Evolutionary conservation across 2,329 filamentous ascomycete species (phyloP).

Genomic region (Beauveria varroae): DNA sequence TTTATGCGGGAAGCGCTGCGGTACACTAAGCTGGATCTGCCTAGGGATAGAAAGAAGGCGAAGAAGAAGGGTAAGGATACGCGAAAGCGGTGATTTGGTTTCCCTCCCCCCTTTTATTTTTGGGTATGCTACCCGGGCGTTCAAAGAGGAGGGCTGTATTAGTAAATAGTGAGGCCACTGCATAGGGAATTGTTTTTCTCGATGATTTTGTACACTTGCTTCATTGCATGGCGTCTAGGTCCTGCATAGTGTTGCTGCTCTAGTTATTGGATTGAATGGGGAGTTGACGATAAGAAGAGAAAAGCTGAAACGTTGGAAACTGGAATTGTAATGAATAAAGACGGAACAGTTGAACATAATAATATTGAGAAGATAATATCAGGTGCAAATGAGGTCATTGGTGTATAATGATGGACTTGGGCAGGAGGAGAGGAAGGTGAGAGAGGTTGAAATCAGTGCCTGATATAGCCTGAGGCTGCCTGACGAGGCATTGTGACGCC

Average conservation of each 20-base stretch:
- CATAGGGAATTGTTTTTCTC: background rate
- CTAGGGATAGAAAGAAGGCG: slow-evolving; percentile 56
- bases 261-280: slow-evolving; percentile 3
- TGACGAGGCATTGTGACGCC: background rate
- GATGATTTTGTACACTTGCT: background rate
- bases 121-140: background rate
- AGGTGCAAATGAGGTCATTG: no score
- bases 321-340: background rate
- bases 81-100: slow-evolving; percentile 35
- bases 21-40: slow-evolving; percentile 52
- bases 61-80: slow-evolving; percentile 54
- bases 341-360: background rate
- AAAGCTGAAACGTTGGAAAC: background rate
- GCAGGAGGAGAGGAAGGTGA: background rate
- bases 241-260: background rate
- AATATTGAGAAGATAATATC: background rate
- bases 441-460: background rate
- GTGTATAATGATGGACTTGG: background rate
- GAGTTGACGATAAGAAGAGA: background rate
- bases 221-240: slow-evolving; percentile 5
- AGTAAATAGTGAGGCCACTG: background rate
- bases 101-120: background rate
- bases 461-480: background rate
- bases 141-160: slow-evolving; percentile 4
- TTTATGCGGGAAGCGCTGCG: slow-evolving; percentile 58